Evolutionary conservation across 1,284 basidiomycete species (phyloP), one percentile per base, ranked within the genome.

Genomic region (Ganoderma boninense): DNA sequence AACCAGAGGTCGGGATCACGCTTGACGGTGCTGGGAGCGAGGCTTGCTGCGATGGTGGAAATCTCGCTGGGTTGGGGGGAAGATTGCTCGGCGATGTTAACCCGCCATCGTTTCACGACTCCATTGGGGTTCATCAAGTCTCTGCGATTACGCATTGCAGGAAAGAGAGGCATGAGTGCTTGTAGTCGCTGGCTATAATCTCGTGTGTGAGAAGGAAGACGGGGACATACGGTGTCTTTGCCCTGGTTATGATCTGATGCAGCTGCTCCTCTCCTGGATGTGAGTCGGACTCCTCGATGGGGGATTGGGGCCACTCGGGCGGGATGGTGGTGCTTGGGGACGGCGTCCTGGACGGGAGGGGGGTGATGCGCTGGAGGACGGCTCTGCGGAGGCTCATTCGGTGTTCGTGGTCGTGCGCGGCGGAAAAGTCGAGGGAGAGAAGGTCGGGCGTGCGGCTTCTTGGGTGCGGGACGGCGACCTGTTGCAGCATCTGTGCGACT

Each of bases 1-100:
- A 71, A 72, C 79, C 79, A 79, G 32, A 79, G 71, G 35, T 77
- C 74, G 8, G 69, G 44, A 44, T 75, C 75, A 44, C 71, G 74
- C 67, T 74, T 74, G 70, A 74, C 70, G 65, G 70, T 67, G 43
- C 67, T 67, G 63, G 57, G 65, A 20, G 52, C 67, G 20, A 74
- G 60, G 67, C 44, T 46, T 46, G 61, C 66, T 42, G 59, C 11
- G 70, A 74, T 63, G 43, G 70, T 70, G 14, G 73, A 67, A 44
- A 74, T 69, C 52, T 74, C 73, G 35, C 66, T 42, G 54, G 73
- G 73, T 56, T 71, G 73, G 35, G 73, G 62, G 60, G 64, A 38
- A 40, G 70, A 60, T 29, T 70, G 69, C 40, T 74, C 73, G 65
- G 69, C 57, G 57, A 74, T 71, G 67, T 69, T 74, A 62, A 74